phyloP scores from a whole-genome alignment of 441 rosid genomes.

The Erysimum cheiri region DNA sequence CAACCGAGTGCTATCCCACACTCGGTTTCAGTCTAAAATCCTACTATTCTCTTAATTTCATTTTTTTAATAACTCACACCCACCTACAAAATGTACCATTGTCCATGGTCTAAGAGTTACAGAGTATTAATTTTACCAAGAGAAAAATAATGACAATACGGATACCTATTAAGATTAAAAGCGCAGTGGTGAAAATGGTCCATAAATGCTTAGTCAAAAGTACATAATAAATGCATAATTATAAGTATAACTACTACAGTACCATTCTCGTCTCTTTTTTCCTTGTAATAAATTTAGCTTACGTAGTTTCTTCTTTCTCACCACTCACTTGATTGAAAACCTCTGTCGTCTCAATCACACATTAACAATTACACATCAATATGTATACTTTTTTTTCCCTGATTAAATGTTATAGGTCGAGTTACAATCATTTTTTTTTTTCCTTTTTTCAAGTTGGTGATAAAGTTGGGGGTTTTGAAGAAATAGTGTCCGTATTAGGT shows the following conservation, averaged over 20 bases:
- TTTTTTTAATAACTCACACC: too few relatives aligned
- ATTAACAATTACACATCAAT: background rate
- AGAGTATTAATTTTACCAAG: background rate
- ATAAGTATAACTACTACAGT: conserved; percentile 34
- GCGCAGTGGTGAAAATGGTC: conserved; percentile 31
- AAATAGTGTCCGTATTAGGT: conserved; percentile 32
- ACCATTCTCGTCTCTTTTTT: background rate
- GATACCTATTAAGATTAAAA: conserved; percentile 25
- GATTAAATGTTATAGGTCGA: background rate
- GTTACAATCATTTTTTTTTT: background rate
- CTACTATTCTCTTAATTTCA: too few relatives aligned
- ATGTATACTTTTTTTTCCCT: background rate
- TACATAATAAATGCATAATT: conserved; percentile 35
- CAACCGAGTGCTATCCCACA: too few relatives aligned
- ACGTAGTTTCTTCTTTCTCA: conserved; percentile 39
- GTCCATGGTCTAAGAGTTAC: too few relatives aligned
- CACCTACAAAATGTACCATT: too few relatives aligned
- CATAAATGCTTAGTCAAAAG: conserved; percentile 41
- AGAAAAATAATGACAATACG: background rate
- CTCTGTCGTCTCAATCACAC: conserved; percentile 25
- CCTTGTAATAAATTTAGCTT: conserved; percentile 34
- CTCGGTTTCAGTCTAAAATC: too few relatives aligned
- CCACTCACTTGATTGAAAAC: conserved; percentile 37
- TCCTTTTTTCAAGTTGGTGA: background rate
- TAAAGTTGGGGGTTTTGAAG: conserved; percentile 18